Base-by-base conservation (phyloP, 2,329 filamentous ascomycete genomes). In the Trichoderma atroviride region DNA sequence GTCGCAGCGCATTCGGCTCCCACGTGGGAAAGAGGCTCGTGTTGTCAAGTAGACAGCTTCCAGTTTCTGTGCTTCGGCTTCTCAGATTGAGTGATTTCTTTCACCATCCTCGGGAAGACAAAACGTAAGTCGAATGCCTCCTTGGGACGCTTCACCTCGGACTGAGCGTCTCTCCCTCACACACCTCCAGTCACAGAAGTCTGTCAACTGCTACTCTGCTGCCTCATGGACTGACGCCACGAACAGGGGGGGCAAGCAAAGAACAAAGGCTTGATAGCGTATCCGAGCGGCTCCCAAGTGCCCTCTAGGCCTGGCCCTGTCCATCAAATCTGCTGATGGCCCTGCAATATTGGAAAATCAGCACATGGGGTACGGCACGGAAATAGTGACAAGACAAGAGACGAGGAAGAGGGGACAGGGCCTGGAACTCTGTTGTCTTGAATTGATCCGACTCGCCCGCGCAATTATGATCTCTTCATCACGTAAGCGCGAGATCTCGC, bases 321-420 rank as follows among this genome's bases (percentile, higher is more conserved):
- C 29, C 22, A 27, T 67, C n/a, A 19, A 57, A 59, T 67, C 64
- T 67, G 64, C 55, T 67, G 64, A 67, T 67, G 64, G 14, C 55
- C 55, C 64, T 59, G 64, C 53, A 64, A 64, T 67, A 52, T 67
- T 67, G 64, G 53, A 59, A 14, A 59, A 52, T 67, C 29, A 67
- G 64, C 31, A 47, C 62, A 66, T 66, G 53, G 53, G 62, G 50
- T 43, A n/a, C 40, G 9, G 5, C 16, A 43, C 40, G 22, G 31
- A 5, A 29, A 19, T 27, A n/a, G 33, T 35, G 13, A 33, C 10
- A 35, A 47, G 47, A n/a, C 35, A 13, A 43, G 35, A n/a, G 3
- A 16, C 22, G 31, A 40, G 31, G 22, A 22, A 9, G 43, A 27
- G 27, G 2, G 37, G 31, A 29, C 29, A n/a, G 58, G 55, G 29